Base-by-base conservation (phyloP, 805 yeast genomes). In the Saturnispora mendoncae region DNA sequence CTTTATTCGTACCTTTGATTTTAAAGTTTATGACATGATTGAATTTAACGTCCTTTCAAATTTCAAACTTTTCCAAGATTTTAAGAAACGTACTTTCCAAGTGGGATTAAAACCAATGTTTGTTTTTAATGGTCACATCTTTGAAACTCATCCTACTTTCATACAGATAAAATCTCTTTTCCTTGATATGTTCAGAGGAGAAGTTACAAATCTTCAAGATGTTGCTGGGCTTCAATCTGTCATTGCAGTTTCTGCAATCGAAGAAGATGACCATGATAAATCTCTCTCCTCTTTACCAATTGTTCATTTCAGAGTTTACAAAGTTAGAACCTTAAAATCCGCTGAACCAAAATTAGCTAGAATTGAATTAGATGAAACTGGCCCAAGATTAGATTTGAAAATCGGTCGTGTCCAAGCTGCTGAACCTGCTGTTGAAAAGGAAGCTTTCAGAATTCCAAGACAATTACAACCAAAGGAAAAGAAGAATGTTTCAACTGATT, bases 41-140 rank as follows among this genome's bases (percentile, higher is more conserved):
- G 98, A 92, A 66, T 69, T 92, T 46, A 73, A 81, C 42, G 74
- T 85, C 33, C 76, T 77, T 45, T 74, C 75, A 31, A 76, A 80
- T 59, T 75, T 61, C 57, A 85, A 86, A 60, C 67, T 88, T 30
- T 69, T 92, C 42, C 64, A 72, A 45, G 97, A 90, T 53, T 92
- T 92, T 71, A 78, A 74, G 51, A 80, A 81, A 51, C 58, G 69
- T 42, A 86, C 96, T 1, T 86, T 88, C 64, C 76, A 81, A 33
- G 69, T 90, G 29, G 98, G 98, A 23, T 68, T 90, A 58, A 88
- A 86, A 60, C 98, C 98, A 46, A 77, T 92, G 88, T 83, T 92
- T 62, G 71, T 82, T 3, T 92, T 92, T 69, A 86, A 86, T 59
- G 97, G 98, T 33, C 78, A 92, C 18, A 82, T 82, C 8, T 92